Base-by-base conservation (phyloP, 805 yeast species). In the Ogataea salicorniae region DNA sequence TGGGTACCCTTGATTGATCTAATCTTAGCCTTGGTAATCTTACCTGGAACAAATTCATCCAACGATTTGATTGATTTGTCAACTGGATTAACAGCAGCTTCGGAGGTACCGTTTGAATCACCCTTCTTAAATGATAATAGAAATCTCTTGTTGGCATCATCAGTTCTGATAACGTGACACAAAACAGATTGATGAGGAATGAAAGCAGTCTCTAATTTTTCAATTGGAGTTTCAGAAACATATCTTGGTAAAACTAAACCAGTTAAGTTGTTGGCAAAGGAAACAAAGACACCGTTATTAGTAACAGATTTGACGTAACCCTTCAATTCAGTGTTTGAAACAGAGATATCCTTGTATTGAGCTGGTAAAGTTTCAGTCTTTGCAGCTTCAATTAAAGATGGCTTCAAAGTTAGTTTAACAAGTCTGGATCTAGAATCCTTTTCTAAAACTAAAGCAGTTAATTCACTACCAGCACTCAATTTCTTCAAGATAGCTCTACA, bases 231-330 rank as follows among this genome's bases (percentile, higher is more conserved):
- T 34, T 76, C 77, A 5, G 81, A 72, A 20, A 86, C 86, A 56
- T 83, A 81, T 60, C 83, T 81, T 47, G 91, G 86, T 51, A 87
- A 76, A 4, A 89, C 85, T 53, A 92, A 74, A 45, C 97, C 98
- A 33, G 88, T 87, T 53, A 92, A 77, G 46, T 77, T 79, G 53
- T 86, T 84, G 47, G 83, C 88, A 66, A 92, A 92, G 0, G 84
- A 78, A 48, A 92, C 85, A 62, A 92, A 92, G 13, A 89, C 72
- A 54, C 98, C 98, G 61, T 76, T 75, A 40, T 75, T 76, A n/a
- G 95, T 87, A 17, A 84, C 79, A 17, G 90, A 83, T 55, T 81
- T 84, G 37, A 92, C 80, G 62, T 74, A 91, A 39, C 98, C 99
- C 48, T 78, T 75, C 45, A 87, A 66, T 29, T 70, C 58, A 22